These are phyloP conservation scores for Trichoderma asperelloides DNA, from an alignment of 495 filamentous ascomycete species.

Conservation along the genomic window DNA sequence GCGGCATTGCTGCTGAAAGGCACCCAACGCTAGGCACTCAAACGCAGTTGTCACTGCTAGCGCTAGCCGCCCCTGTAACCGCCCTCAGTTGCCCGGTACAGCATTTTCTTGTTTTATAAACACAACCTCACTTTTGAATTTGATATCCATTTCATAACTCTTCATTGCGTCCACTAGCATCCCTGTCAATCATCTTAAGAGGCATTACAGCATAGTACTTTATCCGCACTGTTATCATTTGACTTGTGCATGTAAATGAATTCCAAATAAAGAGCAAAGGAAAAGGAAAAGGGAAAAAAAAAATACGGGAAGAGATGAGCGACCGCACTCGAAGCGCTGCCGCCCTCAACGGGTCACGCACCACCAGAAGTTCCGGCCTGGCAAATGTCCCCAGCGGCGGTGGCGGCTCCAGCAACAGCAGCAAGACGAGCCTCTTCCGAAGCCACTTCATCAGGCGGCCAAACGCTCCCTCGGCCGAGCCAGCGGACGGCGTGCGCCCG, in stretches of 20 bases:
- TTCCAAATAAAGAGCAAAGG: not conserved
- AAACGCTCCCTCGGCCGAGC: constrained; percentile 38
- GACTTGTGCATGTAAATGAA: not conserved
- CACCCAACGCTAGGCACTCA: not conserved
- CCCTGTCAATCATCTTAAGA: too few relatives aligned
- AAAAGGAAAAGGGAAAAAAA: not conserved
- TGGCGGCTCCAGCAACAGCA: constrained; percentile 2
- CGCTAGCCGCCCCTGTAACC: not conserved
- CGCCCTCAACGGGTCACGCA: not conserved
- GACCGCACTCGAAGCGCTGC: not conserved
- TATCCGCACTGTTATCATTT: too few relatives aligned
- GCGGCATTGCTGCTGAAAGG: too few relatives aligned
- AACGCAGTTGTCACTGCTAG: not conserved
- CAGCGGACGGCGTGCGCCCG: constrained; percentile 24
- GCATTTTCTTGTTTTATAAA: not conserved
- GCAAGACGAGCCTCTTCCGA: constrained; percentile 71
- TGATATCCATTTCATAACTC: too few relatives aligned
- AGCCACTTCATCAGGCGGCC: constrained; percentile 60
- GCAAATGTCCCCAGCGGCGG: not conserved
- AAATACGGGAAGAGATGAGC: not conserved
- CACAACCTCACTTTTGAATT: not conserved
- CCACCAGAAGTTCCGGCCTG: not conserved
- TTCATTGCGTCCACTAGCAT: too few relatives aligned
- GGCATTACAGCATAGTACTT: too few relatives aligned
- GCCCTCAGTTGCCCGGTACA: not conserved